Conservation (phyloP, 306 rosid genomes). For the Cucumis melo region DNA sequence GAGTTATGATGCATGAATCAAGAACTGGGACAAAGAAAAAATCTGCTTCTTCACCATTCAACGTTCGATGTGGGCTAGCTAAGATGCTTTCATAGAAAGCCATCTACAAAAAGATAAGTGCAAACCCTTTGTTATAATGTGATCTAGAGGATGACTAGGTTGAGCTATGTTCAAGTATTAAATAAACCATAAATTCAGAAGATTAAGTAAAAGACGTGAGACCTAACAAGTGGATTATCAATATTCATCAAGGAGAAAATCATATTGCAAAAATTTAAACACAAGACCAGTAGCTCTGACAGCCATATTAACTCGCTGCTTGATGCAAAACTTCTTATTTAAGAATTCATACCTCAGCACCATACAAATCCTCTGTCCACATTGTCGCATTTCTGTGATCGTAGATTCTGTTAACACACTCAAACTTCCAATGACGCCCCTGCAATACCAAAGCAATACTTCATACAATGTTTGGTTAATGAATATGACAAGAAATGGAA, state of each 20-base stretch:
- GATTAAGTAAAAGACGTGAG: background rate
- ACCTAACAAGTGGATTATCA: background rate
- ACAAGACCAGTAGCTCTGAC: background rate
- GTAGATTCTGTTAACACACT: slow-evolving; percentile 86
- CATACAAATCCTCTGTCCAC: slow-evolving; percentile 78
- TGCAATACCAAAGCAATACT: slow-evolving; percentile 20
- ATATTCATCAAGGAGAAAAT: background rate
- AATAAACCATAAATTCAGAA: background rate
- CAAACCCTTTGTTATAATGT: slow-evolving; percentile 5
- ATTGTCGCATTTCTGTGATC: slow-evolving; percentile 47
- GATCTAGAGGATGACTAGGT: slow-evolving; percentile 1
- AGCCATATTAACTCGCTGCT: background rate
- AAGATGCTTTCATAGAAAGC: slow-evolving; percentile 80
- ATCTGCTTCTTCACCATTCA: slow-evolving; percentile 91
- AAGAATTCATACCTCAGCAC: slow-evolving; percentile 61
- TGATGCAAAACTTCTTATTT: background rate
- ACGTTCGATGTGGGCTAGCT: slow-evolving; percentile 85
- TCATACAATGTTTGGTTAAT: slow-evolving; percentile 8
- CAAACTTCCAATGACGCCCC: slow-evolving; percentile 88
- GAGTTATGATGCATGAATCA: slow-evolving; percentile 89
- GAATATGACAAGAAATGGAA: slow-evolving; percentile 9
- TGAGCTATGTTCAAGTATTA: background rate
- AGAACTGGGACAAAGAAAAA: slow-evolving; percentile 94
- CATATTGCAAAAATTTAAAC: background rate
- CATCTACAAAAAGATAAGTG: slow-evolving; percentile 36